Conservation (phyloP, 2,329 filamentous ascomycete genomes). For the Didymella sp. region DNA sequence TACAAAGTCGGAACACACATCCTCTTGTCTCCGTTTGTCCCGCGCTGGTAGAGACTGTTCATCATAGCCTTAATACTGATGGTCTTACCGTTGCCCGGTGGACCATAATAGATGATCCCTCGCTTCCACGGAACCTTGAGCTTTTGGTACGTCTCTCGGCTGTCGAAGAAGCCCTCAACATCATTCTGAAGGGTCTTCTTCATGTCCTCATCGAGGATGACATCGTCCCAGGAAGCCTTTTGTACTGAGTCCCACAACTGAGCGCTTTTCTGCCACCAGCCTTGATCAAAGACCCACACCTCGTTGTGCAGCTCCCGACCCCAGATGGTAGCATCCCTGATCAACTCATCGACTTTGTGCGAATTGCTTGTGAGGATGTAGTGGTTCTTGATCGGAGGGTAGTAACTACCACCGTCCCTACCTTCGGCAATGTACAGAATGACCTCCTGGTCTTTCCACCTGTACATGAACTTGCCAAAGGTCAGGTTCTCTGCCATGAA, state of each 20-base stretch:
- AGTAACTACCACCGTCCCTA: slow-evolving; percentile 47
- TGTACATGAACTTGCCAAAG: slow-evolving; percentile 56
- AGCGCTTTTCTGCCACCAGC: slow-evolving; percentile 67
- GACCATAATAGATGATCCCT: slow-evolving; percentile 72
- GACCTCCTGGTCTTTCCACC: slow-evolving; percentile 54
- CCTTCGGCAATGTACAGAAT: slow-evolving; percentile 54
- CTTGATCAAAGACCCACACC: slow-evolving; percentile 71
- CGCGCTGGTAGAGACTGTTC: slow-evolving; percentile 64
- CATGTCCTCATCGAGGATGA: slow-evolving; percentile 70
- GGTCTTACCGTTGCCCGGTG: slow-evolving; percentile 71
- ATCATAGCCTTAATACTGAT: slow-evolving; percentile 75
- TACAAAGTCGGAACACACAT: slow-evolving; percentile 61
- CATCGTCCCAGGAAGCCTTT: slow-evolving; percentile 65
- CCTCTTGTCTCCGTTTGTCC: slow-evolving; percentile 44
- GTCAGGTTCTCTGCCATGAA: slow-evolving; percentile 48
- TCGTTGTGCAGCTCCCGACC: slow-evolving; percentile 65
- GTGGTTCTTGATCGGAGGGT: slow-evolving; percentile 47
- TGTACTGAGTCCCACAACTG: slow-evolving; percentile 63
- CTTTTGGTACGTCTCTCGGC: slow-evolving; percentile 63
- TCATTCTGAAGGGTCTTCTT: slow-evolving; percentile 70
- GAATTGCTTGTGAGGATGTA: slow-evolving; percentile 53
- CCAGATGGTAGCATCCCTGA: slow-evolving; percentile 64
- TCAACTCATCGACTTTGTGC: slow-evolving; percentile 57
- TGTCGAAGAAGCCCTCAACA: slow-evolving; percentile 69
- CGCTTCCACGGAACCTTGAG: slow-evolving; percentile 75